phyloP scores from a whole-genome alignment of 2,329 filamentous ascomycete species.

The Stemphylium beticola region DNA sequence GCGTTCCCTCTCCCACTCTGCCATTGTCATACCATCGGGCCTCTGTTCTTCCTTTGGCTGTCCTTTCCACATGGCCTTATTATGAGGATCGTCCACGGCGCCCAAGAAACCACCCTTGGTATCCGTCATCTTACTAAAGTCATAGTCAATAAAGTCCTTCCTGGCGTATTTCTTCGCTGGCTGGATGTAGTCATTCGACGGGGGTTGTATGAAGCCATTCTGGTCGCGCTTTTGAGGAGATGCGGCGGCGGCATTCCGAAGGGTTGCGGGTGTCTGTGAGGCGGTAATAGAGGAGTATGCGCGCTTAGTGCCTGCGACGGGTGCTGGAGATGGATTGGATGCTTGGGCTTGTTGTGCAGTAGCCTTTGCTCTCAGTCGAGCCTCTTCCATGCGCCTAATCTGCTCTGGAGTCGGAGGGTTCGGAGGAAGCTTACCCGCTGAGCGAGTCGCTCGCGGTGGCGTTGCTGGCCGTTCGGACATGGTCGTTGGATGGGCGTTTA shows the following conservation, averaged over 20 bases:
- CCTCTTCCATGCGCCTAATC: conserved; percentile 74
- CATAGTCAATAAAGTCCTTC: conserved; percentile 83
- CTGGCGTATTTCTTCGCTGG: conserved; percentile 89
- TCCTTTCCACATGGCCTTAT: conserved; percentile 67
- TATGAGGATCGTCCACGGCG: conserved; percentile 89
- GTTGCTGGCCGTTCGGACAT: conserved; percentile 55
- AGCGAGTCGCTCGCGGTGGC: conserved; percentile 52
- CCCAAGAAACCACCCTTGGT: conserved; percentile 95
- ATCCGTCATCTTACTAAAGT: conserved; percentile 97
- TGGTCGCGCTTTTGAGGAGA: conserved; percentile 45
- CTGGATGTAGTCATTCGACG: conserved; percentile 63
- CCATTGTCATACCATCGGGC: conserved; percentile 85
- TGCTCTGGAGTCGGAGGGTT: conserved; percentile 66
- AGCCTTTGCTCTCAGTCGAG: conserved; percentile 86
- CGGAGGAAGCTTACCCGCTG: conserved; percentile 50
- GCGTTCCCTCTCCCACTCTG: conserved; percentile 89
- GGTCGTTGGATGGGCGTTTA: not conserved
- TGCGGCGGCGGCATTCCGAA: conserved; percentile 68
- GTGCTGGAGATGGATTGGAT: conserved; percentile 32
- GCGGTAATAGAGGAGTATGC: conserved; percentile 68
- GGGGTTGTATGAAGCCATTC: conserved; percentile 45
- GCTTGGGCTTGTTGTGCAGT: conserved; percentile 59
- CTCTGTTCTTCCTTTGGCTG: conserved; percentile 63
- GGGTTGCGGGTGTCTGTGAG: conserved; percentile 60
- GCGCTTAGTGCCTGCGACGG: conserved; percentile 70